These are phyloP conservation scores for Discostella stelligera DNA, from an alignment of 352 stramenopile genomes.

Conservation along the genomic window DNA sequence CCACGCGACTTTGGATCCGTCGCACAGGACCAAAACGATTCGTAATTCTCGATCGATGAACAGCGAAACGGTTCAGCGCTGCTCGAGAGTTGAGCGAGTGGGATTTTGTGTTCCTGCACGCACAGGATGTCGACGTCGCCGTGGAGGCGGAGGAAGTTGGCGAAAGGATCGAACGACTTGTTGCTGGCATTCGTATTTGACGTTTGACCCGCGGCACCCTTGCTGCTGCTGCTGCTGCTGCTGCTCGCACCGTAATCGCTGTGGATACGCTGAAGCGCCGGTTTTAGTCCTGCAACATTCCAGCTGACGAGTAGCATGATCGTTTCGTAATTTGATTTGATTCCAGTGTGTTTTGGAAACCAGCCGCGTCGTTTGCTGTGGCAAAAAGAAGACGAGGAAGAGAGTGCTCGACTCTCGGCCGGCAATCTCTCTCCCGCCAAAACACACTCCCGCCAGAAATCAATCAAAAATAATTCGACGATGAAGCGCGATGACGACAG, in stretches of 20 bases:
- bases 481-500: too few species aligned
- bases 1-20: constrained; percentile 57
- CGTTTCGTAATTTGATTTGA: background rate
- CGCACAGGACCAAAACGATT: constrained; percentile 80
- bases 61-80: constrained; percentile 62
- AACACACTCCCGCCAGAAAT: too few species aligned
- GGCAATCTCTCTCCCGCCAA: too few species aligned
- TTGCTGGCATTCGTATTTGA: constrained; percentile 21
- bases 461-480: too few species aligned
- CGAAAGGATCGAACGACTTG: constrained; percentile 39
- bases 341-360: too few species aligned
- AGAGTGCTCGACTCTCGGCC: too few species aligned
- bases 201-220: background rate
- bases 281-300: constrained; percentile 79
- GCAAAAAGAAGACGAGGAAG: too few species aligned
- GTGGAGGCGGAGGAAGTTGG: constrained; percentile 62
- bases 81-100: constrained; percentile 52
- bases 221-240: background rate
- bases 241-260: constrained; percentile 31
- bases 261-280: constrained; percentile 66
- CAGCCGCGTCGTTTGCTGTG: too few species aligned
- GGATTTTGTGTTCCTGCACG: constrained; percentile 81
- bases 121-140: constrained; percentile 69
- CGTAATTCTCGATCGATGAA: constrained; percentile 58
- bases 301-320: constrained; percentile 77